Evolutionary conservation across 768 basidiomycete genomes (phyloP).

Genomic region (Psilocybe subaeruginosa): DNA sequence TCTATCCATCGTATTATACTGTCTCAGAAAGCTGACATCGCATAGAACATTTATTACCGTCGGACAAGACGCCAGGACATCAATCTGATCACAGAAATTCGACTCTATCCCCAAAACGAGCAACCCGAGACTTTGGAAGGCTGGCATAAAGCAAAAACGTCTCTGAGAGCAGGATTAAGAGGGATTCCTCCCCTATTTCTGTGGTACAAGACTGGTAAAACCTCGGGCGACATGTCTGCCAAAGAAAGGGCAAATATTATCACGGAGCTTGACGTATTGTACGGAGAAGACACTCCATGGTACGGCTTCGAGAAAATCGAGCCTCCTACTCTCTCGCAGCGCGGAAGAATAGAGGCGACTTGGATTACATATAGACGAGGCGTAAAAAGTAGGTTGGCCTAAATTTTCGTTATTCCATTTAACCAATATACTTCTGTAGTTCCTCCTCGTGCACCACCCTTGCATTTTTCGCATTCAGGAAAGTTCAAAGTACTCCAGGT

Average conservation of each 20-base stretch:
- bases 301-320: conserved; percentile 82
- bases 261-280: conserved; percentile 91
- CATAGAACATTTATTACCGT: conserved; percentile 75
- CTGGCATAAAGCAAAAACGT: conserved; percentile 70
- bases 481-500: conserved; percentile 90
- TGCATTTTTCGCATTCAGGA: conserved; percentile 83
- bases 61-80: conserved; percentile 84
- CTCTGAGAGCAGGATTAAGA: conserved; percentile 65
- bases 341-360: conserved; percentile 50
- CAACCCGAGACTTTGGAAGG: conserved; percentile 46
- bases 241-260: conserved; percentile 66
- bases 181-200: conserved; percentile 61
- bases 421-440: conserved; percentile 39
- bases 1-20: background rate
- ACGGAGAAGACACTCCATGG: conserved; percentile 83
- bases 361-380: conserved; percentile 73
- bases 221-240: conserved; percentile 58
- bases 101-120: conserved; percentile 60
- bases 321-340: conserved; percentile 54
- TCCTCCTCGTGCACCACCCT: conserved; percentile 70
- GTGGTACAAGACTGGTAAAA: conserved; percentile 80
- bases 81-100: conserved; percentile 75
- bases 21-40: background rate
- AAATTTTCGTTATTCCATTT: background rate
- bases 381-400: conserved; percentile 60